phyloP scores from a whole-genome alignment of 345 rosid genomes.

The Populus tremula region DNA sequence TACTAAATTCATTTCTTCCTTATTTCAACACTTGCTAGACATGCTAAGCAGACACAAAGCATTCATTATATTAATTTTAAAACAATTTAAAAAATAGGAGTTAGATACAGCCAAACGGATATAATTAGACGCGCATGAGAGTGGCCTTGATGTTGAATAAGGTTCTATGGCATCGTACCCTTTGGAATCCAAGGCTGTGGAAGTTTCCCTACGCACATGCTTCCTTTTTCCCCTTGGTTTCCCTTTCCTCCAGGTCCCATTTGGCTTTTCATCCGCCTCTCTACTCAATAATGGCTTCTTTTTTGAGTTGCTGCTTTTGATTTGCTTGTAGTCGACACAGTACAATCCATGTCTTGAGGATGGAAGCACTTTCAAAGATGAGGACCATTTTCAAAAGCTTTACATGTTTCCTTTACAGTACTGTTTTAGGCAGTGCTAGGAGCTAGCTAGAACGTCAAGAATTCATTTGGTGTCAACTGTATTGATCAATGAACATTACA shows the following conservation, averaged over 20 bases:
- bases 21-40: background rate
- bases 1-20: no score
- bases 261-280: background rate
- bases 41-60: background rate
- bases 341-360: background rate
- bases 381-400: no score
- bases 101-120: slow-evolving; percentile 6
- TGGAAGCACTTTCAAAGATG: no score
- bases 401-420: background rate
- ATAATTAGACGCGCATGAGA: slow-evolving; percentile 16
- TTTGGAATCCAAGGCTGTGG: slow-evolving; percentile 21
- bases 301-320: background rate
- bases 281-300: background rate
- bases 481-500: background rate
- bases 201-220: slow-evolving; percentile 6
- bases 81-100: no score
- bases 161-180: background rate
- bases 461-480: background rate
- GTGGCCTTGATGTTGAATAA: background rate
- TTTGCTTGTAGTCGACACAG: slow-evolving; percentile 13
- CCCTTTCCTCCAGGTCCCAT: background rate
- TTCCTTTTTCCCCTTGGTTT: background rate
- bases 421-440: background rate
- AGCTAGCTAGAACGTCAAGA: no score
- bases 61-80: background rate